Evolutionary conservation across 768 basidiomycete genomes (phyloP).

Genomic region (Coprinopsis strossmayeri): DNA sequence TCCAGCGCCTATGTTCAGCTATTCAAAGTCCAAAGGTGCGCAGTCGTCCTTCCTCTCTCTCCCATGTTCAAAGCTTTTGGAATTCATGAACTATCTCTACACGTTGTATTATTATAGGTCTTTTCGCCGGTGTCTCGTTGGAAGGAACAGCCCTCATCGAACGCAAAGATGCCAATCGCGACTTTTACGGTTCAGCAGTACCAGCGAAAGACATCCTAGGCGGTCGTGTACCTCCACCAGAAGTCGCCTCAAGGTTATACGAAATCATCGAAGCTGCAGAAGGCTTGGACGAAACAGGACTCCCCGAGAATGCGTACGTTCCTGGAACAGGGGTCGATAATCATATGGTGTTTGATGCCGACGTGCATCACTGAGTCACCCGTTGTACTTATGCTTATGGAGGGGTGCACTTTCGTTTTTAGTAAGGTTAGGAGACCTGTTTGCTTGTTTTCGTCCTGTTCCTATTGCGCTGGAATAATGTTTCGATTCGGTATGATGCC

Average conservation of each 20-base stretch:
- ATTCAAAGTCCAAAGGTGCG: slow-evolving; percentile 90
- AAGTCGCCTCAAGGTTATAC: slow-evolving; percentile 87
- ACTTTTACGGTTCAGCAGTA: slow-evolving; percentile 90
- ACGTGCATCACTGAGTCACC: slow-evolving; percentile 29
- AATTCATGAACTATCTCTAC: not conserved
- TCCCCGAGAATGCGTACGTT: slow-evolving; percentile 77
- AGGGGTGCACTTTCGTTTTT: too few species aligned
- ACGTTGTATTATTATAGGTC: slow-evolving; percentile 49
- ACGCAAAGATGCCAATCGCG: slow-evolving; percentile 92
- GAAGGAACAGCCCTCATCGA: slow-evolving; percentile 95
- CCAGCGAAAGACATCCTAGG: slow-evolving; percentile 88
- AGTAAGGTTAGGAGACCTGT: too few species aligned
- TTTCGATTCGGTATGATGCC: too few species aligned
- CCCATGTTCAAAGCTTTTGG: too few species aligned
- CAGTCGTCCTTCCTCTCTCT: too few species aligned
- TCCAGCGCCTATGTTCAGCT: slow-evolving; percentile 96
- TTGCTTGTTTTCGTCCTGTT: too few species aligned
- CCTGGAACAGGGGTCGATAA: slow-evolving; percentile 45
- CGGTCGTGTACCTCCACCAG: slow-evolving; percentile 94
- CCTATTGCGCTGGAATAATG: too few species aligned
- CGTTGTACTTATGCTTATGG: too few species aligned
- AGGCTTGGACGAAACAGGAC: slow-evolving; percentile 78
- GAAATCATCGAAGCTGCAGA: slow-evolving; percentile 97
- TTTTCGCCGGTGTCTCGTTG: slow-evolving; percentile 91
- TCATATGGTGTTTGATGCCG: slow-evolving; percentile 75